Percentiles rank a stretch among this genome's conserved stretches.
Evolutionary conservation across 768 basidiomycete species (phyloP).

Genomic region (Psilocybe cyanescens): DNA sequence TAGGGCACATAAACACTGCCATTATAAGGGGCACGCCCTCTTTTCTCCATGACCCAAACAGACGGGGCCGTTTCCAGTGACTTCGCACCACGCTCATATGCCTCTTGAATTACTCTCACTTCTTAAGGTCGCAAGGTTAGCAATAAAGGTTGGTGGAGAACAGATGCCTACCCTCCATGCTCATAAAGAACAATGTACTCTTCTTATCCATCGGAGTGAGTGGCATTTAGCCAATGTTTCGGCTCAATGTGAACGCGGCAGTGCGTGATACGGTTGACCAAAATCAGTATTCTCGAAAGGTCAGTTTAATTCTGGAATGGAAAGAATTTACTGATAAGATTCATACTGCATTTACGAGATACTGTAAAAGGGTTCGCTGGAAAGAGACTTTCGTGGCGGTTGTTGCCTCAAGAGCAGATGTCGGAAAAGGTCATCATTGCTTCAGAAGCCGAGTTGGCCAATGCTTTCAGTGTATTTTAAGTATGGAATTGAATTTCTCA

Average conservation of each 20-base stretch:
- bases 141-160: conserved; percentile 6
- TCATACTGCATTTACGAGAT: conserved; percentile 17
- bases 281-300: conserved; percentile 16
- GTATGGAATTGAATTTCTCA: conserved; percentile 4
- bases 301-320: background rate
- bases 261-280: background rate
- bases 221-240: conserved; percentile 11
- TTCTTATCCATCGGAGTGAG: conserved; percentile 14
- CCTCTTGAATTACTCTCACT: conserved; percentile 3
- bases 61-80: background rate
- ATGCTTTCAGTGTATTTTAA: conserved; percentile 19
- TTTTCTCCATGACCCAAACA: no score
- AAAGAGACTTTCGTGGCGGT: conserved; percentile 22
- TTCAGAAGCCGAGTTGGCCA: conserved; percentile 17
- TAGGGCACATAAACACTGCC: background rate
- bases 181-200: conserved; percentile 15
- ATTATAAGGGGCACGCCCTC: background rate
- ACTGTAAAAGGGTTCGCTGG: conserved; percentile 13
- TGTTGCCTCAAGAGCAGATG: conserved; percentile 20
- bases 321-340: background rate
- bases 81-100: background rate
- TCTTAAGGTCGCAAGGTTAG: conserved; percentile 7
- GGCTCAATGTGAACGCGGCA: conserved; percentile 2
- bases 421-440: conserved; percentile 8
- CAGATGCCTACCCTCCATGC: conserved; percentile 6